Base-by-base conservation (phyloP, 2,329 filamentous ascomycete species). In the Colletotrichum tofieldiae region DNA sequence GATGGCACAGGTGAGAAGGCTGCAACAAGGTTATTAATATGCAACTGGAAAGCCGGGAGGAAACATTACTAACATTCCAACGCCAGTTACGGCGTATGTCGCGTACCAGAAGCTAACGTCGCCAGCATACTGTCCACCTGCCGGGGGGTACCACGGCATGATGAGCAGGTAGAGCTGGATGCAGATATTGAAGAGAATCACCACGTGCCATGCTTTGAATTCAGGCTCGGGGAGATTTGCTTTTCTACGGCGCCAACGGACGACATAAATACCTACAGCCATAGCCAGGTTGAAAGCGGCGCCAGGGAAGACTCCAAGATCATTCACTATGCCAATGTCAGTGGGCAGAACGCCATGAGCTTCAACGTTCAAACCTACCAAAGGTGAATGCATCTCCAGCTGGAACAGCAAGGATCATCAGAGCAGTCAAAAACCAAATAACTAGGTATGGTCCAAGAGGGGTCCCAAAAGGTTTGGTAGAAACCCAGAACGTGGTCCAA, bases 21-120 rank as follows among this genome's bases (percentile, higher is more conserved):
- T 89, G 55, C 29, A 49, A 64, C 43, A 37, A 59, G 45, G 35
- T 41, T 18, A 56, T 20, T 29, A 26, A 16, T n/a, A 5, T 47
- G 18, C n/a, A 32, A 26, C 18, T 20, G 18, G 26, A 61, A 29
- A 65, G 47, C 55, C 47, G 60, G 49, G 56, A 18, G 8, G 37
- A 9, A 37, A 26, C 4, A 93, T 0, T 84, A 45, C 85, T 79
- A 88, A 91, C 88, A 93, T 86, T 41, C 79, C 90, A 67, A 94
- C 86, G 0, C 92, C 91, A 0, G 89, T 87, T 0, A 90, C 88
- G 32, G 88, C 87, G 75, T 94, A 93, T 0, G 91, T 93, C 1
- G 86, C 92, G 74, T 94, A 94, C 89, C 90, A 94, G 80, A 94
- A 94, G 63, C 88, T 91, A 1, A 93, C 92, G 71, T 92, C 89